Percentiles rank a stretch among this genome's conserved stretches.
phyloP scores from a whole-genome alignment of 1,139 yeast species.

The Kodamaea sp. region DNA sequence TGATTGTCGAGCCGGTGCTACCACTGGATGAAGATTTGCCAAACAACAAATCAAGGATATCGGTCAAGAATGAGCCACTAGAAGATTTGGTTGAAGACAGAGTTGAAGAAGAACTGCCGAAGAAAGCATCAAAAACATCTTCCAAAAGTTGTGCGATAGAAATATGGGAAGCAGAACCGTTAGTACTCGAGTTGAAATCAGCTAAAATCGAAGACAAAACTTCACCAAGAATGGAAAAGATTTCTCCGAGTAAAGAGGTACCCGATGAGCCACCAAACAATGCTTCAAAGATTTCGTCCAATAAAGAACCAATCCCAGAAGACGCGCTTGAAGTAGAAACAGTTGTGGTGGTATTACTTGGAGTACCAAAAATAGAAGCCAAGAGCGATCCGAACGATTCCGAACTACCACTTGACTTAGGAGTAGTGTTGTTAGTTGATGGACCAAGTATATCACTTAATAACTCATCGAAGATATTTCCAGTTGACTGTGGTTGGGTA shows the following conservation, averaged over 20 bases:
- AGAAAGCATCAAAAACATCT: slow-evolving; percentile 12
- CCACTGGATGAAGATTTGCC: slow-evolving; percentile 11
- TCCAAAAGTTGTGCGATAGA: slow-evolving; percentile 9
- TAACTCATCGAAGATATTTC: slow-evolving; percentile 14
- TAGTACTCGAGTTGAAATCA: slow-evolving; percentile 5
- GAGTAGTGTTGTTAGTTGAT: slow-evolving; percentile 1
- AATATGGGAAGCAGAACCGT: slow-evolving; percentile 5
- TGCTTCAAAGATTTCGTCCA: slow-evolving; percentile 12
- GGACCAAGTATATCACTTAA: slow-evolving; percentile 11
- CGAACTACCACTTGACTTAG: background rate
- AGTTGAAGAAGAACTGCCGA: slow-evolving; percentile 15
- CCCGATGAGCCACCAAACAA: slow-evolving; percentile 12
- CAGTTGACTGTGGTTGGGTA: slow-evolving; percentile 10
- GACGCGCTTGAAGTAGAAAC: slow-evolving; percentile 14
- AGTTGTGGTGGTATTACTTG: slow-evolving; percentile 12
- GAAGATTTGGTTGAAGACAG: slow-evolving; percentile 6
- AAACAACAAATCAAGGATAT: slow-evolving; percentile 13
- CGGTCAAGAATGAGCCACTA: slow-evolving; percentile 13
- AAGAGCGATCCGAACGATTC: slow-evolving; percentile 3
- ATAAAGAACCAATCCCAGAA: slow-evolving; percentile 8
- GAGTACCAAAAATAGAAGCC: slow-evolving; percentile 10
- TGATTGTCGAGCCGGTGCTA: slow-evolving; percentile 5
- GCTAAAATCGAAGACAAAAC: slow-evolving; percentile 11
- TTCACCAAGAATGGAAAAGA: slow-evolving; percentile 17
- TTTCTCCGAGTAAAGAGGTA: slow-evolving; percentile 20